Evolutionary conservation across 2,329 filamentous ascomycete species (phyloP).

Genomic region (Furcasterigmium furcatum): DNA sequence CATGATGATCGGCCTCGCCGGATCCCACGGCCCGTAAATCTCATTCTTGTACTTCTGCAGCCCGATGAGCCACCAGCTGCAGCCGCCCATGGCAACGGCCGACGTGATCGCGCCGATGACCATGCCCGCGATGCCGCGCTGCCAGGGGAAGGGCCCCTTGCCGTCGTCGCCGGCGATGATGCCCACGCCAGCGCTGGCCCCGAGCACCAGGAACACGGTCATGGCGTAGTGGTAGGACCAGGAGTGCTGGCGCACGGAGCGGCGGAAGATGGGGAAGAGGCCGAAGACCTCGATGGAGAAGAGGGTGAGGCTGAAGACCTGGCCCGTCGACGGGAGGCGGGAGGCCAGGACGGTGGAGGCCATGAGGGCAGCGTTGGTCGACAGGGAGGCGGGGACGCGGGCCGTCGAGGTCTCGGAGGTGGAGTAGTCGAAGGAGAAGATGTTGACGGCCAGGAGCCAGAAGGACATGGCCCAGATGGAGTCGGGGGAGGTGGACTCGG

Average conservation of each 20-base stretch:
- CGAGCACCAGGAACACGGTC: slow-evolving; percentile 72
- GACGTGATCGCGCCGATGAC: slow-evolving; percentile 72
- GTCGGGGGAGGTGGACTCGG: slow-evolving; percentile 84
- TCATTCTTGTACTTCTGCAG: slow-evolving; percentile 99
- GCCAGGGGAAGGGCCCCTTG: slow-evolving; percentile 39
- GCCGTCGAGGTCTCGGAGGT: slow-evolving; percentile 50
- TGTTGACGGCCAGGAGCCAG: slow-evolving; percentile 90
- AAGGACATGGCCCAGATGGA: slow-evolving; percentile 97
- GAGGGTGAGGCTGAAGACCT: slow-evolving; percentile 91
- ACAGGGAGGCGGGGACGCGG: slow-evolving; percentile 62
- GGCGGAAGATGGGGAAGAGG: slow-evolving; percentile 94
- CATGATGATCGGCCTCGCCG: slow-evolving; percentile 82
- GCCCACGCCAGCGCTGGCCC: slow-evolving; percentile 76
- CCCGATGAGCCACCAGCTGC: slow-evolving; percentile 97
- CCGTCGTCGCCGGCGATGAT: slow-evolving; percentile 48
- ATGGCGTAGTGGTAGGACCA: slow-evolving; percentile 78
- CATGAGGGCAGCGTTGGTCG: slow-evolving; percentile 95
- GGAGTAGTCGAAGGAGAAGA: slow-evolving; percentile 97
- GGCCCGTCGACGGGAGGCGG: slow-evolving; percentile 81
- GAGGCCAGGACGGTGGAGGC: slow-evolving; percentile 91
- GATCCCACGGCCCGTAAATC: slow-evolving; percentile 97
- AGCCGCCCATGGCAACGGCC: slow-evolving; percentile 81
- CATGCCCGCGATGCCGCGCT: slow-evolving; percentile 64
- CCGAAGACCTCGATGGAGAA: slow-evolving; percentile 98
- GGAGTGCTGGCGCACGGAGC: slow-evolving; percentile 77